Base-by-base conservation (phyloP, 257 asterid genomes). In the Ehretia macrophylla region DNA sequence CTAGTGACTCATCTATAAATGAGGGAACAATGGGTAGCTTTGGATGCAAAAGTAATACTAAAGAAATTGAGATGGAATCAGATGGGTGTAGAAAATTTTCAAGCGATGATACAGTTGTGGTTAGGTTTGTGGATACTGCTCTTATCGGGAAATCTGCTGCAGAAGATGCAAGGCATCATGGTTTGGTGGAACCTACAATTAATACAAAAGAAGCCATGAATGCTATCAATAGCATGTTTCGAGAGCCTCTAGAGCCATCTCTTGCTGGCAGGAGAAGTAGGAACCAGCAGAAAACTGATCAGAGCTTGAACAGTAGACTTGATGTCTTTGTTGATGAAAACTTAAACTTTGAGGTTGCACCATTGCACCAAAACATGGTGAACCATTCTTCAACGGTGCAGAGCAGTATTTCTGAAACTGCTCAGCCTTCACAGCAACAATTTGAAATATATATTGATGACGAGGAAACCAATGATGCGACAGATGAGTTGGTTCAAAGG, bases 151-250 rank as follows among this genome's bases (percentile, higher is more conserved):
- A 73, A 69, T 83, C 97, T 38, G 68, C 62, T 17, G 71, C 83
- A 47, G 94, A 91, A 79, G 90, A 91, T 71, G 82, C 90, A 68
- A 75, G 92, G 6, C 98, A 91, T 87, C 94, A 88, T 50, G 95
- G 96, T 59, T 88, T 91, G 23, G 84, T 91, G 77, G 98, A 90
- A 65, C 96, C 96, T 51, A 90, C 96, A 23, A 59, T 85, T 57
- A 87, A 87, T 75, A 90, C 94, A 17, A 90, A 74, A 77, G 96
- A 83, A 74, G 95, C 94, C 60, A 87, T 87, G 81, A 74, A 83
- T 74, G 92, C 89, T 40, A 85, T 87, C 61, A 82, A 87, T 70
- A 72, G 74, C 82, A 91, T 91, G 98, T 91, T 87, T 65, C 72
- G 62, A 21, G 86, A 85, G 80, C 96, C 96, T 75, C 52, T 87